Evolutionary conservation across 2,329 filamentous ascomycete genomes (phyloP).

Genomic region (Ophiostoma tasmaniense): DNA sequence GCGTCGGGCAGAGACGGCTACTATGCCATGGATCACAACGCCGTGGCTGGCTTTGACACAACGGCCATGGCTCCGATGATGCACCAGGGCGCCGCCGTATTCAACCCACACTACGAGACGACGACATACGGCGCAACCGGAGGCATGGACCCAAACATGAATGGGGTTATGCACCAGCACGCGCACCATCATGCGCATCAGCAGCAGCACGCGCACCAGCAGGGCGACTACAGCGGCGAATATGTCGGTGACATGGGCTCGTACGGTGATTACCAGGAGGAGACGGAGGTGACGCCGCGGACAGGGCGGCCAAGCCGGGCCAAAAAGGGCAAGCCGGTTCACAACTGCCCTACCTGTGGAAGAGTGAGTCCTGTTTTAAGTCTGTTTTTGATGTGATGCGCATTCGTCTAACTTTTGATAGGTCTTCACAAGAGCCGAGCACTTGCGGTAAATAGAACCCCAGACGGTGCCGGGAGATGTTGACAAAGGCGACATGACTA

Average conservation of each 20-base stretch:
- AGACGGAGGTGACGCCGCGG: not conserved
- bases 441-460: not conserved
- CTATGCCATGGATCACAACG: not conserved
- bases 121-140: not conserved
- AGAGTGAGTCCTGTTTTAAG: not conserved
- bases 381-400: not conserved
- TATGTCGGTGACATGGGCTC: not conserved
- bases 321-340: slow-evolving; percentile 10
- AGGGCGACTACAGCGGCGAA: not conserved
- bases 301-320: slow-evolving; percentile 4
- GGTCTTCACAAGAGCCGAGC: slow-evolving; percentile 7
- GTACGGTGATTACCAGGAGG: not conserved
- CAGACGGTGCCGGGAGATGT: no score
- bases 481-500: not conserved
- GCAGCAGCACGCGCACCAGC: not conserved
- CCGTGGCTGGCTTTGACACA: no score
- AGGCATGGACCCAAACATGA: not conserved
- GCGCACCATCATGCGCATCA: not conserved
- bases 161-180: not conserved
- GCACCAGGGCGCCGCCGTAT: not conserved
- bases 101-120: not conserved
- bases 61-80: not conserved
- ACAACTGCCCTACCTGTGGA: slow-evolving; percentile 1
- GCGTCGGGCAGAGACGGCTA: not conserved
- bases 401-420: not conserved